Conservation (phyloP, 257 asterid species). For the Rubia yunnanensis region DNA sequence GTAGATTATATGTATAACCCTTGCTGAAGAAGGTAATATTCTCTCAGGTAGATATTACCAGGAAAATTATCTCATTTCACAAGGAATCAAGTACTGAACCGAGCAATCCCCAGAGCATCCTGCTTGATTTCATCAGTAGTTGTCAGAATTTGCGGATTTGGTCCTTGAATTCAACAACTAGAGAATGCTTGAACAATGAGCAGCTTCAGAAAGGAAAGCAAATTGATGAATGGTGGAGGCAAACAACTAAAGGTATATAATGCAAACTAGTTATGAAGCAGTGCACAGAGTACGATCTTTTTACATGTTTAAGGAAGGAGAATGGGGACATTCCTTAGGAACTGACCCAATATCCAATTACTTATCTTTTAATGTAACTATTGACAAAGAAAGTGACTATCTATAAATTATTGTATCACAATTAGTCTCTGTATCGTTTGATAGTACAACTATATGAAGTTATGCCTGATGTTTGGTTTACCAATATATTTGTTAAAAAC, state of each 20-base stretch:
- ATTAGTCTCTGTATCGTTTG: not conserved
- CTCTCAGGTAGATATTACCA: slow-evolving; percentile 87
- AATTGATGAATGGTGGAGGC: slow-evolving; percentile 99
- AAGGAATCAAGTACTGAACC: slow-evolving; percentile 87
- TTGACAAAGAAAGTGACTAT: not conserved
- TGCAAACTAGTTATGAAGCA: not conserved
- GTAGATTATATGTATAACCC: not conserved
- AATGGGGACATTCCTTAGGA: not conserved
- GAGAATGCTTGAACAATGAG: slow-evolving; percentile 87
- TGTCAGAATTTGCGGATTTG: slow-evolving; percentile 96
- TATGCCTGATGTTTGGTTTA: not conserved
- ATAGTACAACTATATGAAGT: not conserved
- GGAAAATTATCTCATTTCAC: slow-evolving; percentile 90
- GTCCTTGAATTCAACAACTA: slow-evolving; percentile 76
- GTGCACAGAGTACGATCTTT: not conserved
- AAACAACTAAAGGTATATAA: slow-evolving; percentile 74
- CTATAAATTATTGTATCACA: not conserved
- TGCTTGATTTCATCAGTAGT: slow-evolving; percentile 94
- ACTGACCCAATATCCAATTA: not conserved
- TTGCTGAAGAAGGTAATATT: slow-evolving; percentile 10
- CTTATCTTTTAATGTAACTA: not conserved
- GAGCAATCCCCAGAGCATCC: slow-evolving; percentile 78
- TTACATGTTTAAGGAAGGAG: not conserved
- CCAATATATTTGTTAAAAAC: not conserved
- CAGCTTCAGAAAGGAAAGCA: slow-evolving; percentile 98